A percentile compares a stretch with the other conserved stretches of the same genome.
Conservation (phyloP, 108 stramenopile genomes). For the Cylindrotheca fusiformis region DNA sequence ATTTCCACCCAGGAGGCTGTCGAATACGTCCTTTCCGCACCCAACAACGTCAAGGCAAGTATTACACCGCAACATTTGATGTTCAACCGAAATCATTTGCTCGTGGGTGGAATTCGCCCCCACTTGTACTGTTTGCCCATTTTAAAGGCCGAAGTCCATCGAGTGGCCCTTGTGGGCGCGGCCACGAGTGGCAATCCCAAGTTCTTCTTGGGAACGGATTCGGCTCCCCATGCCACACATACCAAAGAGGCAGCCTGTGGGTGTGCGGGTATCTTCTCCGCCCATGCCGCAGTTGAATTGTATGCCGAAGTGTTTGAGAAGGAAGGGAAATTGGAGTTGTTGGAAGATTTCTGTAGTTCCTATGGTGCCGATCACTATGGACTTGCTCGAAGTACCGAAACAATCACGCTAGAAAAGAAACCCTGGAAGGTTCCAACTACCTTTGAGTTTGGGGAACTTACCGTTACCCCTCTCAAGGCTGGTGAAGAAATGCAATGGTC, state of each 20-base stretch:
- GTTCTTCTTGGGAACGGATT: constrained; percentile 98
- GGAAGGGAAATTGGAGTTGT: constrained; percentile 80
- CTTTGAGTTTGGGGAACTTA: constrained; percentile 80
- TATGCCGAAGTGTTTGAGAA: constrained; percentile 96
- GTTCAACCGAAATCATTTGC: constrained; percentile 94
- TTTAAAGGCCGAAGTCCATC: constrained; percentile 95
- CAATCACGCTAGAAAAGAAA: constrained; percentile 74
- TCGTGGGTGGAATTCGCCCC: constrained; percentile 93
- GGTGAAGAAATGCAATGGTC: constrained; percentile 86
- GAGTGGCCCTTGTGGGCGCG: constrained; percentile 86
- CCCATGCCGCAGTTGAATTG: constrained; percentile 91
- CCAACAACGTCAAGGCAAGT: constrained; percentile 90
- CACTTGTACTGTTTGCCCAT: constrained; percentile 99
- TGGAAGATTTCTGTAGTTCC: constrained; percentile 87
- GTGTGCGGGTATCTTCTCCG: constrained; percentile 97
- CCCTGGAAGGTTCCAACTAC: constrained; percentile 79
- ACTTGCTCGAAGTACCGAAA: constrained; percentile 61
- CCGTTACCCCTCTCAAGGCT: constrained; percentile 82
- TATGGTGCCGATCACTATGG: constrained; percentile 95
- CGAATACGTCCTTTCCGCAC: constrained; percentile 78
- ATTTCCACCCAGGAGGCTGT: constrained; percentile 91
- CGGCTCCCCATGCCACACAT: constrained; percentile 88
- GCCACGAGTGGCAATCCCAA: constrained; percentile 88
- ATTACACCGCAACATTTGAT: constrained; percentile 98
- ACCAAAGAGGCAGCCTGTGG: constrained; percentile 89